A percentile compares a stretch with the other conserved stretches of the same genome.
These are phyloP conservation scores for Tylopilus plumbeoviolaceoides DNA, from an alignment of 768 basidiomycete species.

Conservation along the genomic window DNA sequence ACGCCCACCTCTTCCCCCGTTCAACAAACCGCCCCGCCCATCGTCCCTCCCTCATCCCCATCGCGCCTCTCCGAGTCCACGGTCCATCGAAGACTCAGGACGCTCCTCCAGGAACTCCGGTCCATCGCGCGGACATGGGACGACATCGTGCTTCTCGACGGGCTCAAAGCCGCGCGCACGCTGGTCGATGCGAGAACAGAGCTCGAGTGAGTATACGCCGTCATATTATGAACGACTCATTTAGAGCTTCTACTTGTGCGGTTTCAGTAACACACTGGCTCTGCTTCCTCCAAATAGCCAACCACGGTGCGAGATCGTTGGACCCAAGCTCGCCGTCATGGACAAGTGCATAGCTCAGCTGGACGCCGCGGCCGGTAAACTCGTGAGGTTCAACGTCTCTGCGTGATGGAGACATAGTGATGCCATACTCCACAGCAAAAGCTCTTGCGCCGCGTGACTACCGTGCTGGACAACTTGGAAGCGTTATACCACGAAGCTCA, in stretches of 20 bases:
- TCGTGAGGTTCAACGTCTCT: constrained; percentile 44
- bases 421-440: constrained; percentile 48
- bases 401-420: neutral
- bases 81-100: constrained; percentile 73
- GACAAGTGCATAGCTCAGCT: constrained; percentile 60
- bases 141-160: constrained; percentile 75
- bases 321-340: constrained; percentile 64
- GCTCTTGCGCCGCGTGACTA: constrained; percentile 64
- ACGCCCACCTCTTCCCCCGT: constrained; percentile 69
- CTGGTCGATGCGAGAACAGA: constrained; percentile 79
- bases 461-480: constrained; percentile 62
- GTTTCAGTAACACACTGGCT: constrained; percentile 64
- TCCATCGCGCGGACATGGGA: constrained; percentile 72
- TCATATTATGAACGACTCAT: neutral
- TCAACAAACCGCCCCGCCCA: constrained; percentile 35
- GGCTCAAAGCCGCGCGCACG: constrained; percentile 66
- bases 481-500: constrained; percentile 62
- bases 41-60: constrained; percentile 39
- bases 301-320: constrained; percentile 57
- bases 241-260: neutral
- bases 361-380: constrained; percentile 54
- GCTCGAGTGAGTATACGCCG: constrained; percentile 60
- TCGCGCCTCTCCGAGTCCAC: constrained; percentile 58
- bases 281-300: constrained; percentile 46
- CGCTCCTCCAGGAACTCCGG: constrained; percentile 64